Conservation (phyloP, 176 grass and related monocot species). For the Avena insularis region DNA sequence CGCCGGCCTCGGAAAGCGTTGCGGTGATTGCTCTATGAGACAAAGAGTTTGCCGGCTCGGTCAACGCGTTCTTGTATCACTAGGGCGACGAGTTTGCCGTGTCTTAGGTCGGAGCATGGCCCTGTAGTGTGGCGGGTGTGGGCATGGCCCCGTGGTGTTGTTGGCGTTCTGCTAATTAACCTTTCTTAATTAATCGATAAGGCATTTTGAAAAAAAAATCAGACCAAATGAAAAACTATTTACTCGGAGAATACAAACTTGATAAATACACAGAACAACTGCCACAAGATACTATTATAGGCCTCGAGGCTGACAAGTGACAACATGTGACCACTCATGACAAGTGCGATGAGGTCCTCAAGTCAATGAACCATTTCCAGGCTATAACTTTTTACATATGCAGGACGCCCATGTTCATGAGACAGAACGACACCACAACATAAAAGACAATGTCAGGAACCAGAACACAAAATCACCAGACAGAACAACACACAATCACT, state of each 20-base stretch:
- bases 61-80: too few relatives aligned
- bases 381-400: slow-evolving; percentile 48
- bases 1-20: too few relatives aligned
- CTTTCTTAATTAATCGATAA: too few relatives aligned
- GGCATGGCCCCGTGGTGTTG: too few relatives aligned
- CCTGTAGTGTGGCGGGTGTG: too few relatives aligned
- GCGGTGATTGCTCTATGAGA: too few relatives aligned
- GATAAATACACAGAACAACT: background rate
- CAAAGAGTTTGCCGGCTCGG: too few relatives aligned
- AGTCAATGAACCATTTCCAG: slow-evolving; percentile 25
- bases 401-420: slow-evolving; percentile 21
- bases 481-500: background rate
- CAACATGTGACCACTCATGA: background rate
- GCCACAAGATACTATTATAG: background rate
- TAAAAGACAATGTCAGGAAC: slow-evolving; percentile 25
- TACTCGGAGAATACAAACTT: background rate
- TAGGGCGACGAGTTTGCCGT: too few relatives aligned
- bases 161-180: too few relatives aligned
- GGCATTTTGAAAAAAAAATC: too few relatives aligned
- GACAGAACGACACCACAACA: slow-evolving; percentile 44
- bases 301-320: too few relatives aligned
- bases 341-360: background rate
- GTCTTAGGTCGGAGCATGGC: too few relatives aligned
- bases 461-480: slow-evolving; percentile 39
- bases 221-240: background rate